A percentile compares a stretch with the other conserved stretches of the same genome.
These are phyloP conservation scores for Raffaelea deltoideospora DNA, from an alignment of 2,329 filamentous ascomycete genomes.

Conservation along the genomic window DNA sequence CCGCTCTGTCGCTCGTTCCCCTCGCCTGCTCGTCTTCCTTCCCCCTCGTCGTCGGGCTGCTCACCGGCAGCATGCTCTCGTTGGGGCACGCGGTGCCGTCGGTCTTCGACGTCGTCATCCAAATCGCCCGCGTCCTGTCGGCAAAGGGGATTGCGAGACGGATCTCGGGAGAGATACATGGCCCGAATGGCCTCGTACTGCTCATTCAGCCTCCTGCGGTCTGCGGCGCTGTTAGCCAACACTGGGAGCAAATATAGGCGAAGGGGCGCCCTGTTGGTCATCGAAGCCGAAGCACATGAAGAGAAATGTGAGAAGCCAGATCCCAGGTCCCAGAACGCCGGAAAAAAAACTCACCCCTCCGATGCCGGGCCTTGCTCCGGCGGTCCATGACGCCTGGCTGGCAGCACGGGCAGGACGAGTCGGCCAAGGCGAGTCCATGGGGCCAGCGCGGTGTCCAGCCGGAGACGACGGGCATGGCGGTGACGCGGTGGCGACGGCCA, in stretches of 20 bases:
- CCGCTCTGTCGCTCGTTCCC: background rate
- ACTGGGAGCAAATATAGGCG: background rate
- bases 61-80: background rate
- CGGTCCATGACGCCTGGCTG: conserved; percentile 2
- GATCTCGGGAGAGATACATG: background rate
- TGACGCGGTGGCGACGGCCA: background rate
- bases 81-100: background rate
- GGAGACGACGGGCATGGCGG: background rate
- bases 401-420: background rate
- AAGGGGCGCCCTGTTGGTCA: too few relatives aligned
- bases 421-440: background rate
- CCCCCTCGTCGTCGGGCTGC: background rate
- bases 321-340: too few relatives aligned
- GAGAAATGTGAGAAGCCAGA: too few relatives aligned
- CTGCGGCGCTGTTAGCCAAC: background rate
- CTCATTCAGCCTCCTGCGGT: background rate
- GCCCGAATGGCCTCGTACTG: background rate
- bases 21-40: background rate
- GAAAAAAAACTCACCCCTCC: background rate
- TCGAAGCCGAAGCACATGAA: too few relatives aligned
- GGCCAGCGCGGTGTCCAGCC: conserved; percentile 1
- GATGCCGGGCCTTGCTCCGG: background rate
- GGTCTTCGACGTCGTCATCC: background rate
- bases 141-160: background rate
- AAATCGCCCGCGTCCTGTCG: too few relatives aligned